Percentiles rank a stretch among this genome's conserved stretches.
Evolutionary conservation across 129 eudicot species (phyloP).

Genomic region (Arctium lappa): DNA sequence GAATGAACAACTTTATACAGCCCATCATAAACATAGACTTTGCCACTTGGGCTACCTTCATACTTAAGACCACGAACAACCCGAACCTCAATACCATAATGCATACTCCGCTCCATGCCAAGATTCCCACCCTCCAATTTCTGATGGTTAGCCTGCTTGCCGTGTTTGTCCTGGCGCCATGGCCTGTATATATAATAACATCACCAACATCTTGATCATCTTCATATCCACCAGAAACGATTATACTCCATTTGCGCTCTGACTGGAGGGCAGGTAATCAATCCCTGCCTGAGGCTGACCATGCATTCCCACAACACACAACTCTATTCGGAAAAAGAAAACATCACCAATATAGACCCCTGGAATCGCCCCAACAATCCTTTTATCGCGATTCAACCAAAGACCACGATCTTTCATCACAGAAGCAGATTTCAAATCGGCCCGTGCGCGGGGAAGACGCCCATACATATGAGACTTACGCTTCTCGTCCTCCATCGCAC

Average conservation of each 20-base stretch:
- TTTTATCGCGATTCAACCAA: slow-evolving; percentile 69
- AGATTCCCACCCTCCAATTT: slow-evolving; percentile 58
- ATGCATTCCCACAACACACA: slow-evolving; percentile 74
- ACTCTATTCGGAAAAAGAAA: slow-evolving; percentile 61
- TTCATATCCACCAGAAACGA: slow-evolving; percentile 83
- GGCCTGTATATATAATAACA: slow-evolving; percentile 70
- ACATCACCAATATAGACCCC: slow-evolving; percentile 70
- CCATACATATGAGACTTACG: slow-evolving; percentile 20
- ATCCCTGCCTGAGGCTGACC: slow-evolving; percentile 78
- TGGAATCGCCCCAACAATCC: slow-evolving; percentile 68
- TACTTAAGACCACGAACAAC: slow-evolving; percentile 37
- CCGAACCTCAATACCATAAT: slow-evolving; percentile 32
- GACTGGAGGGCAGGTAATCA: slow-evolving; percentile 54
- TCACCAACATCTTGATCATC: slow-evolving; percentile 79
- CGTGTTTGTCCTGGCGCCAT: slow-evolving; percentile 67
- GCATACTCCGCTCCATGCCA: slow-evolving; percentile 31
- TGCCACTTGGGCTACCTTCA: slow-evolving; percentile 39
- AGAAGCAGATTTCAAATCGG: slow-evolving; percentile 47
- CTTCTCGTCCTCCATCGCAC: slow-evolving; percentile 46
- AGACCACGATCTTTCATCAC: slow-evolving; percentile 57
- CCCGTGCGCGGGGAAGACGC: slow-evolving; percentile 28
- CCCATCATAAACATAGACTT: slow-evolving; percentile 80
- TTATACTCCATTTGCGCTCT: slow-evolving; percentile 74
- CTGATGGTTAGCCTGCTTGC: slow-evolving; percentile 61
- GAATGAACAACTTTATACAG: slow-evolving; percentile 47